A percentile compares a stretch with the other conserved stretches of the same genome.
Conservation (phyloP, 306 rosid genomes). For the Sphenostylis stenocarpa region DNA sequence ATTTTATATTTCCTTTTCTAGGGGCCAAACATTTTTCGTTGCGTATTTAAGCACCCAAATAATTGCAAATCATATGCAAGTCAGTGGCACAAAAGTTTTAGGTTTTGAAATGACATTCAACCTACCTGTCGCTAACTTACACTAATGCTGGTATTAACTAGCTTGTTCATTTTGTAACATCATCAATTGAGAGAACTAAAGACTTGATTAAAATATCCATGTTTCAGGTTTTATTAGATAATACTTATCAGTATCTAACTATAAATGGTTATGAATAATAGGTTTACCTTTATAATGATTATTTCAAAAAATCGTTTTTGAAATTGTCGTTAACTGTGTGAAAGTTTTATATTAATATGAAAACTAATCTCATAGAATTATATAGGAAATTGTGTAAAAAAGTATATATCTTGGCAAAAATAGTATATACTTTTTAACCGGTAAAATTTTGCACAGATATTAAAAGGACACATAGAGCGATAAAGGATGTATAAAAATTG, state of each 20-base stretch:
- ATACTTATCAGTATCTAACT: too few relatives aligned
- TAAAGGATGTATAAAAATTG: neutral
- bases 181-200: neutral
- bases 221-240: neutral
- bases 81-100: neutral
- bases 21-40: neutral
- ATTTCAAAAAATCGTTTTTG: too few relatives aligned
- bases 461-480: neutral
- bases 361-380: neutral
- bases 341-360: neutral
- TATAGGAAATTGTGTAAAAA: neutral
- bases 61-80: neutral
- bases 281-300: too few relatives aligned
- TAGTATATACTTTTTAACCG: neutral
- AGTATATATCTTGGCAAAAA: neutral
- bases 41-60: neutral
- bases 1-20: neutral
- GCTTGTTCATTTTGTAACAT: neutral
- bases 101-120: slow-evolving; percentile 25
- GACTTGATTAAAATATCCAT: neutral
- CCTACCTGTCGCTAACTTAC: slow-evolving; percentile 20
- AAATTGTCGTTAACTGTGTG: neutral
- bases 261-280: too few relatives aligned
- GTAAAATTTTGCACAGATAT: neutral
- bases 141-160: neutral